phyloP scores from a whole-genome alignment of 1,284 basidiomycete genomes.

The Sanguinoderma infundibulare region DNA sequence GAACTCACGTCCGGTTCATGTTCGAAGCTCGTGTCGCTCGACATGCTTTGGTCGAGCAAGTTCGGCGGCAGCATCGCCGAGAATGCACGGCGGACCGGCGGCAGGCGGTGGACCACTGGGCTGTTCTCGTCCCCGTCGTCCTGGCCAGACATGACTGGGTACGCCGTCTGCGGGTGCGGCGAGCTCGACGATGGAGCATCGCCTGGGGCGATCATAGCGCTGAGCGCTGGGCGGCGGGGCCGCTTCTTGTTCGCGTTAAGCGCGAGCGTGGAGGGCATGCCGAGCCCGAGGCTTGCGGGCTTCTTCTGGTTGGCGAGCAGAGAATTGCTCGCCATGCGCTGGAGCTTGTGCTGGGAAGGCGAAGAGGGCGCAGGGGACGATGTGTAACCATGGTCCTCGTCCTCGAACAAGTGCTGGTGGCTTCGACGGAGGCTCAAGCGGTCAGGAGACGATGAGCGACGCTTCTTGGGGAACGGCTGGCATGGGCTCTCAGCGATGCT shows the following conservation, averaged over 20 bases:
- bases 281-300: conserved; percentile 62
- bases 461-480: conserved; percentile 59
- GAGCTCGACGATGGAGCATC: conserved; percentile 36
- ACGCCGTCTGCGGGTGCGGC: conserved; percentile 40
- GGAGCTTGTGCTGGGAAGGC: conserved; percentile 66
- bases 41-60: conserved; percentile 47
- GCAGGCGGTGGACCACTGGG: conserved; percentile 34
- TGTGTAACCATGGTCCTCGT: conserved; percentile 33
- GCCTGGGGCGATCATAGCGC: conserved; percentile 59
- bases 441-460: conserved; percentile 72
- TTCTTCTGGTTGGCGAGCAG: conserved; percentile 51
- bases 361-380: conserved; percentile 67
- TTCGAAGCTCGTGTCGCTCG: conserved; percentile 56
- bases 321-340: conserved; percentile 52
- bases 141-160: conserved; percentile 18
- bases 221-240: conserved; percentile 66
- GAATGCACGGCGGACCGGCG: conserved; percentile 70
- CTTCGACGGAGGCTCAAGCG: conserved; percentile 39
- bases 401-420: conserved; percentile 32
- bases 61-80: conserved; percentile 70
- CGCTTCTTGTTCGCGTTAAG: conserved; percentile 55
- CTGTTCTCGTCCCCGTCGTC: conserved; percentile 23
- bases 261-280: conserved; percentile 51
- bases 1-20: conserved; percentile 69
- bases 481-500: conserved; percentile 48